phyloP scores from a whole-genome alignment of 306 rosid genomes.

The Malus domestica region DNA sequence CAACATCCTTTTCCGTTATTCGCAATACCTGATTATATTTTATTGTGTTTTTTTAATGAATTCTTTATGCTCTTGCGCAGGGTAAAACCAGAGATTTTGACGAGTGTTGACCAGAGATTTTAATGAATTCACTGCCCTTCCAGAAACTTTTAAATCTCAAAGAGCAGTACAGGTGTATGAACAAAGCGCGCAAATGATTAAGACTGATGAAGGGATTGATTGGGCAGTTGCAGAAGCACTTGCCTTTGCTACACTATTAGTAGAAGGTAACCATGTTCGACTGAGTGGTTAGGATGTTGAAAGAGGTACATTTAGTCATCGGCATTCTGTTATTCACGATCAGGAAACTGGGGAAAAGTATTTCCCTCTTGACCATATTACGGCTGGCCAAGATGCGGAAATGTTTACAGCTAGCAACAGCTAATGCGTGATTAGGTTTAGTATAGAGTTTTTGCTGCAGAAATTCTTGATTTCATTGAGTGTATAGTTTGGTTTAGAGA shows the following conservation, averaged over 20 bases:
- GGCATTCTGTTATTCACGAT: conserved; percentile 84
- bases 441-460: too few species aligned
- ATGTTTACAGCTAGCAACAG: conserved; percentile 97
- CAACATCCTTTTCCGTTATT: background rate
- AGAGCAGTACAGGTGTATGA: conserved; percentile 86
- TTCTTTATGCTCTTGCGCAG: conserved; percentile 28
- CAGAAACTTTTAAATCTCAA: conserved; percentile 76
- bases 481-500: too few species aligned
- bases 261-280: conserved; percentile 94
- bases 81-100: conserved; percentile 87
- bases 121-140: conserved; percentile 44
- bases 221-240: conserved; percentile 96
- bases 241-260: conserved; percentile 82
- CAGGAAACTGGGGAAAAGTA: conserved; percentile 74
- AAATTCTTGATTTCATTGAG: too few species aligned
- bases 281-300: conserved; percentile 97
- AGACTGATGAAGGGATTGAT: conserved; percentile 90
- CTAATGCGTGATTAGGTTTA: conserved; percentile 26
- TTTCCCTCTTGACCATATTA: conserved; percentile 82
- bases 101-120: conserved; percentile 45
- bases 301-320: conserved; percentile 96
- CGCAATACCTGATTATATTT: background rate
- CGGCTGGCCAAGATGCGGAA: conserved; percentile 81
- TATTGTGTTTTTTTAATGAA: background rate
- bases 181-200: conserved; percentile 75